Conservation (phyloP, 495 filamentous ascomycete genomes). For the Evernia prunastri region DNA sequence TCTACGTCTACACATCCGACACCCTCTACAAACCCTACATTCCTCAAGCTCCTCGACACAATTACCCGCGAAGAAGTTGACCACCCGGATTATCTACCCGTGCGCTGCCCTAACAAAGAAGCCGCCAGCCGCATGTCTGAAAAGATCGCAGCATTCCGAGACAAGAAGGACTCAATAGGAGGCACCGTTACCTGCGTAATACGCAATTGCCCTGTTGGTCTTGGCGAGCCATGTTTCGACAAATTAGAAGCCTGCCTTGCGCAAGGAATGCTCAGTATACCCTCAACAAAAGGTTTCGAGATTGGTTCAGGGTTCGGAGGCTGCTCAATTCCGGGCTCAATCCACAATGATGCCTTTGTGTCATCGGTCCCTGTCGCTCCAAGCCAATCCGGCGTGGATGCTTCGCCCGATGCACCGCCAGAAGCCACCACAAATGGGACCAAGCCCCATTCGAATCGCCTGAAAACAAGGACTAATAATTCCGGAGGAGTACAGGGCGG, state of each 20-base stretch:
- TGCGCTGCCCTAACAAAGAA: conserved; percentile 72
- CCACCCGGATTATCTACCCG: conserved; percentile 56
- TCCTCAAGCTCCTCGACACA: conserved; percentile 65
- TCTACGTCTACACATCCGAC: conserved; percentile 68
- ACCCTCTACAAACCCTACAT: conserved; percentile 73
- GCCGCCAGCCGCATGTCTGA: conserved; percentile 67
- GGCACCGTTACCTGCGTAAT: conserved; percentile 96
- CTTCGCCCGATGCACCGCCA: conserved; percentile 31
- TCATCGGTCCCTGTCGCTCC: conserved; percentile 38
- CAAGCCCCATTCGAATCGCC: conserved; percentile 41
- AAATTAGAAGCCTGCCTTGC: conserved; percentile 92
- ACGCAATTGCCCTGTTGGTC: conserved; percentile 70
- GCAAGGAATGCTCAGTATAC: conserved; percentile 96
- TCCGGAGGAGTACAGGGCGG: conserved; percentile 95
- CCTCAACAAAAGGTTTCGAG: conserved; percentile 95
- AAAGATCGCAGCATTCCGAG: conserved; percentile 68
- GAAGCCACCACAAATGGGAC: conserved; percentile 28
- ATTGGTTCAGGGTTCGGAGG: conserved; percentile 81
- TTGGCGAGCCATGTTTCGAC: conserved; percentile 94
- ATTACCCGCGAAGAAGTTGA: conserved; percentile 79
- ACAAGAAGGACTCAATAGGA: conserved; percentile 75
- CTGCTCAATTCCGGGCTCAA: conserved; percentile 78
- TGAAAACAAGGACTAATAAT: conserved; percentile 93
- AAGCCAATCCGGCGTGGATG: conserved; percentile 22
- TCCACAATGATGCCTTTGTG: conserved; percentile 90